phyloP scores from a whole-genome alignment of 441 rosid genomes.

The Gossypium armourianum region DNA sequence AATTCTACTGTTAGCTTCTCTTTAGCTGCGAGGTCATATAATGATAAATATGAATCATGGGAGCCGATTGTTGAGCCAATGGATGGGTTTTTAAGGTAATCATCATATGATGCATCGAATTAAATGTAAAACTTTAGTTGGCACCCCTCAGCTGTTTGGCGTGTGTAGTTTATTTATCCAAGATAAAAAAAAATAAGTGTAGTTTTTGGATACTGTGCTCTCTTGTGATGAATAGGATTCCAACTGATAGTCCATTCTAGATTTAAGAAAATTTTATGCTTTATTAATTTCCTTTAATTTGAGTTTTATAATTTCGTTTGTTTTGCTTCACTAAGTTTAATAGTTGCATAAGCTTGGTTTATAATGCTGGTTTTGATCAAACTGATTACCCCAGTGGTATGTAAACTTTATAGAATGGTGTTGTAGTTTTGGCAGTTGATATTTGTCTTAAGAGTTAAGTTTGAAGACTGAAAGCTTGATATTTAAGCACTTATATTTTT shows the following conservation, averaged over 20 bases:
- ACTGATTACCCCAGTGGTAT: background rate
- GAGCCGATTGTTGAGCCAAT: constrained; percentile 91
- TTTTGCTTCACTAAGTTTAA: constrained; percentile 1
- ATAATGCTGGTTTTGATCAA: constrained; percentile 1
- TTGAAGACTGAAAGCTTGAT: background rate
- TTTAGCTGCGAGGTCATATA: constrained; percentile 77
- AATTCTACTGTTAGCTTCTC: constrained; percentile 72
- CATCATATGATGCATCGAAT: background rate
- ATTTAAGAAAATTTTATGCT: background rate
- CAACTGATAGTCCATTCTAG: background rate
- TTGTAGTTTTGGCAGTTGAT: background rate
- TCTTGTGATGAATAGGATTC: background rate
- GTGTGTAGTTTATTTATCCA: background rate
- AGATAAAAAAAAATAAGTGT: background rate
- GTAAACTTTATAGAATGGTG: background rate
- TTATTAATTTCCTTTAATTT: background rate
- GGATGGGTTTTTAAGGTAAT: constrained; percentile 69
- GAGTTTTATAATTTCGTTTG: constrained; percentile 7
- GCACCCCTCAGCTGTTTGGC: background rate
- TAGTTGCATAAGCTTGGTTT: background rate
- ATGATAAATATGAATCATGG: constrained; percentile 89
- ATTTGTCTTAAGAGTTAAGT: background rate
- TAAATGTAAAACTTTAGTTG: constrained; percentile 7
- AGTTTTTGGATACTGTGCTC: background rate
- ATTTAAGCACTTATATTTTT: background rate